phyloP scores from a whole-genome alignment of 257 asterid species.

The Nicotiana undulata region DNA sequence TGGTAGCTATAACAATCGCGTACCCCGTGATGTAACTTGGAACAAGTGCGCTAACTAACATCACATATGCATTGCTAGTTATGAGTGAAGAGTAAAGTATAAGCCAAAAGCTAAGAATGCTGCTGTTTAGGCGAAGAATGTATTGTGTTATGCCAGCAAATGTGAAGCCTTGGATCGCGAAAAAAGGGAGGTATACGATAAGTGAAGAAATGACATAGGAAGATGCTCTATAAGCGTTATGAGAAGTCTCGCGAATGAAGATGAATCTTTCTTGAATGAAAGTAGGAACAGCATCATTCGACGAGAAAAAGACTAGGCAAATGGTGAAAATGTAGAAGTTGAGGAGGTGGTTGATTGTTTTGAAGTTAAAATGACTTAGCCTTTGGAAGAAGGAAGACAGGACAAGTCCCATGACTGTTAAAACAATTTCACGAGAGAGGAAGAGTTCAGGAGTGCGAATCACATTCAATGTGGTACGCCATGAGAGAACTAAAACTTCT shows the following conservation, averaged over 20 bases:
- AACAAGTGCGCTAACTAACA: conserved; percentile 79
- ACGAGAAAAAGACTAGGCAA: conserved; percentile 74
- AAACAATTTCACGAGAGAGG: conserved; percentile 67
- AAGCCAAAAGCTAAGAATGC: conserved; percentile 52
- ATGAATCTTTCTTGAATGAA: conserved; percentile 84
- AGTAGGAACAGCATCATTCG: conserved; percentile 84
- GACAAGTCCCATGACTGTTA: conserved; percentile 63
- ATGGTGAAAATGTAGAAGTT: conserved; percentile 79
- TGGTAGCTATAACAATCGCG: conserved; percentile 82
- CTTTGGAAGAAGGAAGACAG: conserved; percentile 60
- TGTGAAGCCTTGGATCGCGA: conserved; percentile 71
- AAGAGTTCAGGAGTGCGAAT: conserved; percentile 79
- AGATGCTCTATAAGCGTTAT: conserved; percentile 77
- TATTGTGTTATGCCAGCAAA: conserved; percentile 56
- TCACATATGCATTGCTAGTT: conserved; percentile 83
- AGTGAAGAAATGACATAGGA: conserved; percentile 81
- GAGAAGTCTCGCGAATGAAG: conserved; percentile 83
- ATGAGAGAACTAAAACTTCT: conserved; percentile 64
- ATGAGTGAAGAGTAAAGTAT: conserved; percentile 69
- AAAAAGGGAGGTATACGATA: conserved; percentile 77
- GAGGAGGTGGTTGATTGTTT: conserved; percentile 54
- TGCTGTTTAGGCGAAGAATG: conserved; percentile 44
- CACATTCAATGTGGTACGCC: conserved; percentile 73
- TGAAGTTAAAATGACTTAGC: conserved; percentile 30
- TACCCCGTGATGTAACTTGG: conserved; percentile 87